A percentile compares a stretch with the other conserved stretches of the same genome.
Evolutionary conservation across 2,329 filamentous ascomycete genomes (phyloP).

Genomic region (Alternaria metachromatica): DNA sequence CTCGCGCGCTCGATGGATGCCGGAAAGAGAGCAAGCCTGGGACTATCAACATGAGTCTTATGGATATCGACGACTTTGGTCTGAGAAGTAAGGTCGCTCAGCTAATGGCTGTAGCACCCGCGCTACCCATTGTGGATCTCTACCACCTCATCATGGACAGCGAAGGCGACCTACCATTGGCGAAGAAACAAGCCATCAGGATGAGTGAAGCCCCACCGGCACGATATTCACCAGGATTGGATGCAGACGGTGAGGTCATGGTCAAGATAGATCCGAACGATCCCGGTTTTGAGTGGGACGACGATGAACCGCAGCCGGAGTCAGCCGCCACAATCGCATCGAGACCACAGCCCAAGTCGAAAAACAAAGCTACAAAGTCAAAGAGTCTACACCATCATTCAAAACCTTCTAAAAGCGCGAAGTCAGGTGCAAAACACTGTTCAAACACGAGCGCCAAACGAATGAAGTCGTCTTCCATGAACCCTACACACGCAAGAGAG

Average conservation of each 20-base stretch:
- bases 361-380: neutral
- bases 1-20: neutral
- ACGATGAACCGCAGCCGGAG: conserved; percentile 2
- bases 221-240: neutral
- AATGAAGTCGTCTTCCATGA: neutral
- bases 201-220: neutral
- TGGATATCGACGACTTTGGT: conserved; percentile 20
- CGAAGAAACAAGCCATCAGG: conserved; percentile 5
- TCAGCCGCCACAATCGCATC: neutral
- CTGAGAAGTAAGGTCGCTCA: conserved; percentile 22
- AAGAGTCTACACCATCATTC: neutral
- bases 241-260: conserved; percentile 4
- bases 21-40: neutral
- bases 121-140: conserved; percentile 19
- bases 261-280: conserved; percentile 26
- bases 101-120: conserved; percentile 26
- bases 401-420: neutral
- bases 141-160: conserved; percentile 24
- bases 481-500: neutral
- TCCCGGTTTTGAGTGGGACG: conserved; percentile 19
- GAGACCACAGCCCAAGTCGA: neutral
- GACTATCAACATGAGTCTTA: conserved; percentile 6
- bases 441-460: neutral
- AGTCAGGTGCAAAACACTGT: neutral
- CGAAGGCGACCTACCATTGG: conserved; percentile 8